Evolutionary conservation across 345 rosid genomes (phyloP), one percentile per base, ranked within the genome.

Genomic region (Pistacia integerrima): DNA sequence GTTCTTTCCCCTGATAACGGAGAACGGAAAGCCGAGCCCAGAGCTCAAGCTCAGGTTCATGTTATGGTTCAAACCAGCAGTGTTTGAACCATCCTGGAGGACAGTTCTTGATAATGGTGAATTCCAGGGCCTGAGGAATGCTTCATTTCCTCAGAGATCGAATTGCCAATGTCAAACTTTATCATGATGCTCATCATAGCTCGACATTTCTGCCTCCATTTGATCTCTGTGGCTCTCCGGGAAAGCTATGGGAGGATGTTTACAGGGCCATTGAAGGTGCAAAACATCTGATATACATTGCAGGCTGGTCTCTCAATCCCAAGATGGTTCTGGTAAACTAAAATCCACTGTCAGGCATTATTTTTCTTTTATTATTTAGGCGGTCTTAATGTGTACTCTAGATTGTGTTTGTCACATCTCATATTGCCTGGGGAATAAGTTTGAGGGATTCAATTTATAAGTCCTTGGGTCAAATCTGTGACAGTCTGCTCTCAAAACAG

Each of bases 251-350:
- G 97, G 98, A 94, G 82, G 97, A 93, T 81, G 80, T 91, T 1
- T 94, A 87, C 72, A 87, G 77, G 77, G 97, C 97, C 28, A 86
- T 93, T 66, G 98, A 93, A 20, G 80, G 86, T 79, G 94, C 99
- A 28, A 91, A 87, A 75, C 84, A 88, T 71, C 79, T 95, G 80
- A 83, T 95, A 61, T 94, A 93, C 85, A 90, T 94, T 10, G 95
- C 92, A 5, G 97, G 94, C 55, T 93, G 99, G 98, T 91, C 97
- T 70, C 76, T 95, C 78, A 95, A 90, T 81, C 99, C 97, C 11
- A 88, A 90, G 52, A 84, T 89, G 62, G 89, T 86, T 41, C 84
- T 93, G 74, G 98, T 94, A 88, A 82, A 58, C 78, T 33, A 56
- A 63, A 20, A 35, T 54, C 41, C 7, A 35, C n/a, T 22, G 17